A percentile compares a stretch with the other conserved stretches of the same genome.
phyloP scores from a whole-genome alignment of 1,139 yeast genomes.

The Schwanniomyces etchellsii region DNA sequence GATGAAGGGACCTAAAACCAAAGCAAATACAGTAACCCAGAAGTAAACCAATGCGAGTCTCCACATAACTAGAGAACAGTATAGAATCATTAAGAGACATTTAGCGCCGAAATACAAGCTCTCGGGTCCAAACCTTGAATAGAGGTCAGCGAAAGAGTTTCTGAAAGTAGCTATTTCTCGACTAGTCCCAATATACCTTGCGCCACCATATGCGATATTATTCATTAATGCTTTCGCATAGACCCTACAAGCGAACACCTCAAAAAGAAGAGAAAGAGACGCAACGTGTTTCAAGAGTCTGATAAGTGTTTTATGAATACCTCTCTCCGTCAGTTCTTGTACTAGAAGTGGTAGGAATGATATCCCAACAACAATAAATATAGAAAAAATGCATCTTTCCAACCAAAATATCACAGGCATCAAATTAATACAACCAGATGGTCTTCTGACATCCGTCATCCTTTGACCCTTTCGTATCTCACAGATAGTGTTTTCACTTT shows the following conservation, averaged over 20 bases:
- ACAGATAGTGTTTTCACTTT: conserved; percentile 56
- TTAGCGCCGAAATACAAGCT: conserved; percentile 65
- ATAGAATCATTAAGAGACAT: conserved; percentile 51
- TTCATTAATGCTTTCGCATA: conserved; percentile 67
- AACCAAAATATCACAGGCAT: conserved; percentile 79
- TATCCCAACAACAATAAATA: conserved; percentile 77
- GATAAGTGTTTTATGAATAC: conserved; percentile 54
- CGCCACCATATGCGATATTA: conserved; percentile 77
- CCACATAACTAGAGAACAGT: conserved; percentile 70
- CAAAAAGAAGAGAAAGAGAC: conserved; percentile 79
- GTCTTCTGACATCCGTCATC: conserved; percentile 54
- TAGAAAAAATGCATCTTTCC: conserved; percentile 71
- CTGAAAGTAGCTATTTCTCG: conserved; percentile 79
- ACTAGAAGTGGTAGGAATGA: conserved; percentile 75
- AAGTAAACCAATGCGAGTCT: conserved; percentile 77
- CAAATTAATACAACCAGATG: conserved; percentile 72
- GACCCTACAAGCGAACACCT: conserved; percentile 81
- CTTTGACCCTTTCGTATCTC: conserved; percentile 40
- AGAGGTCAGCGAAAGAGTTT: conserved; percentile 52
- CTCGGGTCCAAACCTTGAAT: conserved; percentile 56
- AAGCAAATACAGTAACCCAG: conserved; percentile 67
- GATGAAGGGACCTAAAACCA: conserved; percentile 72
- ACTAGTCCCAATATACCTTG: conserved; percentile 78
- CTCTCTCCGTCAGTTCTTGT: conserved; percentile 78
- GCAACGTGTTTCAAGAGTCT: conserved; percentile 60